Evolutionary conservation across 345 rosid genomes (phyloP), one percentile per base, ranked within the genome.

Genomic region (Eutrema heterophyllum): DNA sequence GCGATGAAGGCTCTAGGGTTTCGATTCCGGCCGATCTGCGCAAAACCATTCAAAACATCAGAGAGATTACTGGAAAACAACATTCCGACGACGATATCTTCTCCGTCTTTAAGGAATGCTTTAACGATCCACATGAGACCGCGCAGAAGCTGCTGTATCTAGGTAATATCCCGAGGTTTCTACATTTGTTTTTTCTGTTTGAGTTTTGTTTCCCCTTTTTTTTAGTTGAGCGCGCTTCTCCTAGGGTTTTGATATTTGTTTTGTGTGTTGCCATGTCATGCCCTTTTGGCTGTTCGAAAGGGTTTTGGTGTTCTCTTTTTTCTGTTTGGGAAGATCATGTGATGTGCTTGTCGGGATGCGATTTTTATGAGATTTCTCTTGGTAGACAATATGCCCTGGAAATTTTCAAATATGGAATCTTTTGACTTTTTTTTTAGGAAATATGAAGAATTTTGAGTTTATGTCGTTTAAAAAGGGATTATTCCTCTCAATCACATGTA

Each of bases 71-170:
- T 4, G 96, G 92, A 5, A 85, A 83, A 81, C 85, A 84, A 70
- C 94, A 91, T 85, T 84, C 88, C 75, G 97, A 93, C 80, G 85
- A 87, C 53, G 97, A 91, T 79, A 87, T 91, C 81, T 88, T 83
- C 69, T 66, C 86, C 40, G 84, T 82, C 73, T 95, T 91, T 67
- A 83, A 74, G 55, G 97, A 91, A 38, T 83, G 83, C 59, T 75
- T 75, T 55, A 83, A 86, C 87, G 97, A 93, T 88, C 97, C 97
- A n/a, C 78, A 88, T 68, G 98, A 88, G 79, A 86, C 92, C 54
- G 74, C 86, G 9, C 91, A 93, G 64, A 93, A 83, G 83, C 88
- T 93, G 78, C 84, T 88, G 30, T 82, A 40, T 82, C 50, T 88
- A 79, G 98, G 98, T 93, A 58, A 2, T 30, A n/a, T 4, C 27